Conservation (phyloP, 139 green algal species). For the Volvox reticuliferus region DNA sequence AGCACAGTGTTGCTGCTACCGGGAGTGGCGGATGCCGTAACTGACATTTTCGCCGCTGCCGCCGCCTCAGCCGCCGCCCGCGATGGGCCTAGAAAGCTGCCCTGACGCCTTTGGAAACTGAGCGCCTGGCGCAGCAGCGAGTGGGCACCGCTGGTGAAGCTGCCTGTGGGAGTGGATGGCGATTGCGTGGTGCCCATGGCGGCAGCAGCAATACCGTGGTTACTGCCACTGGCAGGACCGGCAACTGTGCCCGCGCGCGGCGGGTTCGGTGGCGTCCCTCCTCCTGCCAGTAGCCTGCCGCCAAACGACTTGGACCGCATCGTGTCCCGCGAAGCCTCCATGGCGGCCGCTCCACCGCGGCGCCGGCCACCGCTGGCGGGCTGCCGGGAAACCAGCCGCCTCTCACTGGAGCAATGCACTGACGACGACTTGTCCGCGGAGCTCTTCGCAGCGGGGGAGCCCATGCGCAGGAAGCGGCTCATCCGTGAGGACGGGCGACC, state of each 20-base stretch:
- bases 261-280: not conserved
- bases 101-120: conserved; percentile 2
- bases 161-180: not conserved
- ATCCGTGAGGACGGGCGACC: not conserved
- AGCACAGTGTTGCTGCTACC: not conserved
- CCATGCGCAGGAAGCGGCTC: not conserved
- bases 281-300: not conserved
- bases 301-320: conserved; percentile 24
- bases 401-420: not conserved
- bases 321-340: not conserved
- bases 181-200: not conserved
- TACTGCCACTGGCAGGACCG: not conserved
- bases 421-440: not conserved
- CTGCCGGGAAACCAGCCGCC: not conserved
- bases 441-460: not conserved
- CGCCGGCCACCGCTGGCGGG: not conserved
- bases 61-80: not conserved
- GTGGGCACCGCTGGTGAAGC: conserved; percentile 17
- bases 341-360: not conserved
- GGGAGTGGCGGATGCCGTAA: not conserved
- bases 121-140: conserved; percentile 36
- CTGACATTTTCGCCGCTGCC: not conserved
- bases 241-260: not conserved
- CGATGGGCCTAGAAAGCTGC: not conserved
- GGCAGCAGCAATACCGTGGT: not conserved